Evolutionary conservation across 1,284 basidiomycete species (phyloP).

Genomic region (Rhodotorula sp.): DNA sequence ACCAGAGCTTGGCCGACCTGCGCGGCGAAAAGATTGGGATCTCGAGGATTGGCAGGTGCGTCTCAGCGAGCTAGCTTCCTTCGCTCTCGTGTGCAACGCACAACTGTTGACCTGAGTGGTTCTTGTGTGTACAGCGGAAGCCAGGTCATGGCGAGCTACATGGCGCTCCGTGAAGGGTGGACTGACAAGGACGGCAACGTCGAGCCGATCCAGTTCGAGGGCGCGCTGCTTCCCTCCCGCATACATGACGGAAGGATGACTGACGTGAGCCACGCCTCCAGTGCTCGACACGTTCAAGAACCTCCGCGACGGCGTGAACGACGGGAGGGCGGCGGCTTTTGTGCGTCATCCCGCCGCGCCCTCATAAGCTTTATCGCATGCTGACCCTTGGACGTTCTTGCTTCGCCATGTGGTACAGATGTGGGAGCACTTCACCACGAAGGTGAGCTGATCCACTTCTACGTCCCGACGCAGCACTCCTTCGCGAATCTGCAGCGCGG

Average conservation of each 20-base stretch:
- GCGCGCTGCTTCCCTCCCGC: slow-evolving; percentile 52
- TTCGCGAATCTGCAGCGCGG: no score
- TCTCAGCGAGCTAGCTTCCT: background rate
- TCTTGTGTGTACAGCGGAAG: slow-evolving; percentile 63
- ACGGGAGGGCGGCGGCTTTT: slow-evolving; percentile 56
- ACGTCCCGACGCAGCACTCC: no score
- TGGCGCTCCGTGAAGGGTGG: slow-evolving; percentile 87
- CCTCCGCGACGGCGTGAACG: slow-evolving; percentile 87
- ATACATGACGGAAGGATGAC: no score
- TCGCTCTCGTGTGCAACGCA: background rate
- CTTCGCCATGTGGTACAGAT: slow-evolving; percentile 8
- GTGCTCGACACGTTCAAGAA: slow-evolving; percentile 88
- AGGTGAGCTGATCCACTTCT: slow-evolving; percentile 50
- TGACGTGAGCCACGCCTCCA: slow-evolving; percentile 47
- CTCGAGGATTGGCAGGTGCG: slow-evolving; percentile 77
- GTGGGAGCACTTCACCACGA: slow-evolving; percentile 74
- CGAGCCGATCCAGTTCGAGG: slow-evolving; percentile 70
- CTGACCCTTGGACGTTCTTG: background rate
- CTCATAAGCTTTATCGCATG: background rate
- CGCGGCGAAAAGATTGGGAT: slow-evolving; percentile 84
- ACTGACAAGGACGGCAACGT: slow-evolving; percentile 48
- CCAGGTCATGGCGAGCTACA: slow-evolving; percentile 92
- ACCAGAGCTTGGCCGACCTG: slow-evolving; percentile 72
- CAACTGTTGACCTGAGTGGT: background rate
- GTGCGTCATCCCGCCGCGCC: slow-evolving; percentile 7